A percentile compares a stretch with the other conserved stretches of the same genome.
Conservation (phyloP, 176 grass and related monocot species). For the Aegilops speltoides region DNA sequence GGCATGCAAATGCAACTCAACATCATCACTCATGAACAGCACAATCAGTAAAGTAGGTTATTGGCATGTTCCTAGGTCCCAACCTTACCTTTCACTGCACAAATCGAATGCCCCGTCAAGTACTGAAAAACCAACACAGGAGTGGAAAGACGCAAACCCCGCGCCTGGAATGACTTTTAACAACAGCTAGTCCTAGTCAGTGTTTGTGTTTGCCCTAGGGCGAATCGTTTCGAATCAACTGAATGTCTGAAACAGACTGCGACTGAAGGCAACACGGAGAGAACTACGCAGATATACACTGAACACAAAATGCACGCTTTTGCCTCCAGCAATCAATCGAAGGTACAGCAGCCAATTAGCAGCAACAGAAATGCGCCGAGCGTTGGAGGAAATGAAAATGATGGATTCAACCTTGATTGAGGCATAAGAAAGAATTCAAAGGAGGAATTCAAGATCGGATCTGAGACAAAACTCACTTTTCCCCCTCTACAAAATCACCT, state of each 20-base stretch:
- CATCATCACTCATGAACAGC: not conserved
- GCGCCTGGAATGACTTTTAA: no score
- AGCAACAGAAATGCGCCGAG: not conserved
- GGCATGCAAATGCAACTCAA: not conserved
- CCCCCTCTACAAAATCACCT: not conserved
- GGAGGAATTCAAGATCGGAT: not conserved
- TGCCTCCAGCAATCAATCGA: not conserved
- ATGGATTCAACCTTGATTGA: not conserved
- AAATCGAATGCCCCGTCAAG: not conserved
- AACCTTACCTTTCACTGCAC: not conserved
- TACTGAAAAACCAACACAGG: not conserved
- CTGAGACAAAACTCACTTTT: not conserved
- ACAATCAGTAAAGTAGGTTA: not conserved
- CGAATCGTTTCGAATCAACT: not conserved
- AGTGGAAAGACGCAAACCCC: not conserved
- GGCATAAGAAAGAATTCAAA: not conserved
- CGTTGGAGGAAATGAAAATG: not conserved
- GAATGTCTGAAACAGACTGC: not conserved
- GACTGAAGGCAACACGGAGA: not conserved
- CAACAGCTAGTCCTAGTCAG: no score
- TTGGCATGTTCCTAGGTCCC: not conserved
- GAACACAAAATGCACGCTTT: not conserved
- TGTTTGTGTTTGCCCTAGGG: not conserved
- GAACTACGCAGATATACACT: not conserved
- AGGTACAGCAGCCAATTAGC: not conserved